Evolutionary conservation across 768 basidiomycete species (phyloP), one percentile per base, ranked within the genome.

Genomic region (Pluteus cervinus): DNA sequence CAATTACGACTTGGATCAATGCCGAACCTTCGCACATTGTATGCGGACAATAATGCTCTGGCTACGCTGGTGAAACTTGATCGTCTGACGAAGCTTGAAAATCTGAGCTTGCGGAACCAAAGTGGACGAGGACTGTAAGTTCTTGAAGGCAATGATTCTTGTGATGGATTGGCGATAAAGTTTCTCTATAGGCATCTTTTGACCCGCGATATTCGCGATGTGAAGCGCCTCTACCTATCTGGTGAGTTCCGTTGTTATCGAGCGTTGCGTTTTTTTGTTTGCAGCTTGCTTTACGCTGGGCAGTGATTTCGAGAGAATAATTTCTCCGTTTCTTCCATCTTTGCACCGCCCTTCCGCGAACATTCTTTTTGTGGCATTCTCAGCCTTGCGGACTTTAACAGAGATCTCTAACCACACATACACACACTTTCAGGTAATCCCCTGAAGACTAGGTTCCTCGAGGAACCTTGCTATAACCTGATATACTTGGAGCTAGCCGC

Each of bases 151-250:
- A 43, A 50, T 53, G 48, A 47, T 46, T 47, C 49, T 46, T 36
- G 36, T 40, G 35, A 33, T 36, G 29, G 30, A 44, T 42, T 38
- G 30, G 25, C 44, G 44, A 42, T 40, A 24, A 34, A 25, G 26
- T 21, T 23, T 24, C 24, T 30, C 32, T 49, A 25, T 42, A 72
- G 72, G 40, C 65, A 58, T 38, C 48, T 74, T 45, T 52, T 66
- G 62, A 69, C 68, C 62, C 79, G 76, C 51, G 85, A 90, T 55
- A 76, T 96, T 53, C 80, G 88, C 54, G 89, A 93, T 65, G 81
- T 91, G 51, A 93, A 92, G 64, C 79, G 93, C 37, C 63, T 98
- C 54, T 99, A 97, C 69, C 77, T 97, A 39, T 93, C 90, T 47
- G 90, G 91, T 90, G 57, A 47, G 86, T 71, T 39, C 25, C 36